phyloP scores from a whole-genome alignment of 345 rosid species.

The Brassica carinata region DNA sequence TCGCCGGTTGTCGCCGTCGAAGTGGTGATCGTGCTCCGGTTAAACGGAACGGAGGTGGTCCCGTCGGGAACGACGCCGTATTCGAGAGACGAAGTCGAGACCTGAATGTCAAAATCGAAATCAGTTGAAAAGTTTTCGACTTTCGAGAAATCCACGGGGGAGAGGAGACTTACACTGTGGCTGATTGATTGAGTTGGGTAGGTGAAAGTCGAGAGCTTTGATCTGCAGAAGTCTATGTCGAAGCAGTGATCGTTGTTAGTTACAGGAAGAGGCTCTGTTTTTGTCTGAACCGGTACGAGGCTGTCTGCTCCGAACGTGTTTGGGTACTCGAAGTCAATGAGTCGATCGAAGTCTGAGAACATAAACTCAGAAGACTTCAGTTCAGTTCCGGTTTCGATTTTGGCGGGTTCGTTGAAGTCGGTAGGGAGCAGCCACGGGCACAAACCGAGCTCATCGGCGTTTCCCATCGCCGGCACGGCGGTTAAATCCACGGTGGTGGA shows the following conservation, averaged over 20 bases:
- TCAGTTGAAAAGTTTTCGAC: background rate
- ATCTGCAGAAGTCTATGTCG: constrained; percentile 58
- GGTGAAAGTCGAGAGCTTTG: constrained; percentile 56
- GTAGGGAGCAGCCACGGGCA: constrained; percentile 45
- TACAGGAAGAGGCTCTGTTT: constrained; percentile 43
- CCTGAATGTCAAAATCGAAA: constrained; percentile 43
- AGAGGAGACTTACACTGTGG: constrained; percentile 54
- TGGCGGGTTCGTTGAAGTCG: constrained; percentile 36
- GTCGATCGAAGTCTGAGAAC: constrained; percentile 58
- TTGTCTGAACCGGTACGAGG: constrained; percentile 74
- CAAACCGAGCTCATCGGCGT: constrained; percentile 43
- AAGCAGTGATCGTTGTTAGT: constrained; percentile 50
- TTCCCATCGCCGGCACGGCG: constrained; percentile 39
- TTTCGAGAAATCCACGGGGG: background rate
- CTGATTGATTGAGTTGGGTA: constrained; percentile 48
- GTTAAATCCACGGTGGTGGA: constrained; percentile 46
- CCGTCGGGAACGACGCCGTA: constrained; percentile 93
- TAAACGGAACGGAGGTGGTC: constrained; percentile 49
- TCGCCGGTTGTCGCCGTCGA: constrained; percentile 30
- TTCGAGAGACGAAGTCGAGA: constrained; percentile 80
- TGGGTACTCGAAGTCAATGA: constrained; percentile 59
- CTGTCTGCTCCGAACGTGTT: constrained; percentile 59
- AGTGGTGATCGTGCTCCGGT: constrained; percentile 38
- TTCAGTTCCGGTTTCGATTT: constrained; percentile 36
- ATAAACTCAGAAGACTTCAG: constrained; percentile 42